These are phyloP conservation scores for Thalassiosira delicatula DNA, from an alignment of 352 stramenopile genomes.

Conservation along the genomic window DNA sequence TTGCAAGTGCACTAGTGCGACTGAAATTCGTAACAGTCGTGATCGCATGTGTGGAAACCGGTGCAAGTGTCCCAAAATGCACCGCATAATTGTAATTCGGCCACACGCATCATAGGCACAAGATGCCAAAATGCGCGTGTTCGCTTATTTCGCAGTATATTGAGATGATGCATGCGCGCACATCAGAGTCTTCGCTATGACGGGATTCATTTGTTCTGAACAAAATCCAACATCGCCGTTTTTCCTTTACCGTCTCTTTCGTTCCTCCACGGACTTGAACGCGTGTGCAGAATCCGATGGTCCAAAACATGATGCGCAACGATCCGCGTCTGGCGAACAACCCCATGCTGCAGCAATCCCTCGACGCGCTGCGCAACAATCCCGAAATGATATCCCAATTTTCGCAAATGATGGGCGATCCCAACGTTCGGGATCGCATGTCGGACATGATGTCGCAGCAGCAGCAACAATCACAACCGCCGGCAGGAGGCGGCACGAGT, in stretches of 20 bases:
- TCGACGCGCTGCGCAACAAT: constrained; percentile 68
- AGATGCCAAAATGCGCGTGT: too few species aligned
- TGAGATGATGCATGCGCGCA: background rate
- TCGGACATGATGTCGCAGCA: constrained; percentile 54
- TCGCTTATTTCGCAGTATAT: too few species aligned
- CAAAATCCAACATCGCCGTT: background rate
- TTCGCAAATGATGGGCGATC: constrained; percentile 68
- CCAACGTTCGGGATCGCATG: constrained; percentile 53
- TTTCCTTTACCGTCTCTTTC: background rate
- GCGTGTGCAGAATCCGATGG: constrained; percentile 77
- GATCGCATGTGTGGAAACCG: too few species aligned
- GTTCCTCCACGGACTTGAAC: background rate
- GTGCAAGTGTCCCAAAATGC: too few species aligned
- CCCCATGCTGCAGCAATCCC: constrained; percentile 66
- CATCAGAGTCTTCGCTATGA: background rate
- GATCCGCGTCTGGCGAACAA: constrained; percentile 70
- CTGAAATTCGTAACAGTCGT: too few species aligned
- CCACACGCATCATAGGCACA: too few species aligned
- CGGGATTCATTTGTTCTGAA: background rate
- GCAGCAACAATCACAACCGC: constrained; percentile 30
- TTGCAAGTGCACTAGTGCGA: too few species aligned
- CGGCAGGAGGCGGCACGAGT: background rate
- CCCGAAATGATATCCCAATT: constrained; percentile 76
- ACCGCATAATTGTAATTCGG: too few species aligned
- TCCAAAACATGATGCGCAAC: constrained; percentile 83